Conservation (phyloP, 2,329 filamentous ascomycete genomes). For the Hymenoscyphus occultus region DNA sequence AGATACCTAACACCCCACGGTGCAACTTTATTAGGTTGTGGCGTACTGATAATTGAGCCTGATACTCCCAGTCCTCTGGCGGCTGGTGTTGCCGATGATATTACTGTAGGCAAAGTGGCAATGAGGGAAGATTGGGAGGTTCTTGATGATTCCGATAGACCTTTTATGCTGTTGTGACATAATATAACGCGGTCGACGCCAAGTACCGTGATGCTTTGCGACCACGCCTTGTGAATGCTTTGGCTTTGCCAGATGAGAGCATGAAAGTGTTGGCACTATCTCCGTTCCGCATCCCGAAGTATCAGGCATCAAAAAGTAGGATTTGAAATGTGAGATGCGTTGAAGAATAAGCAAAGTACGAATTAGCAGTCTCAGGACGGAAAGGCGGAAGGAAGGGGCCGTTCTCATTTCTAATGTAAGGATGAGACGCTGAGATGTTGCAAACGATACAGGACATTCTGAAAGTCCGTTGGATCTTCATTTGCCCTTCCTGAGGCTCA, state of each 20-base stretch:
- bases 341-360: background rate
- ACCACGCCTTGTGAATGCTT: slow-evolving; percentile 9
- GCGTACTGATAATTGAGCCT: background rate
- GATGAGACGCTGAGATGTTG: slow-evolving; percentile 11
- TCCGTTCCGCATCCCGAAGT: background rate
- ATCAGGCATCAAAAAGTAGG: background rate
- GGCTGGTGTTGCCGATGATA: background rate
- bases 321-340: background rate
- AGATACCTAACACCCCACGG: background rate
- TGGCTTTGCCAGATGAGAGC: slow-evolving; percentile 12
- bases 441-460: slow-evolving; percentile 12
- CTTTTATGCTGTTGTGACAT: slow-evolving; percentile 12
- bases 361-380: slow-evolving; percentile 16
- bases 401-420: slow-evolving; percentile 17
- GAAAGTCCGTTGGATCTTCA: background rate
- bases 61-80: background rate
- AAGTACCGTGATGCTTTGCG: background rate
- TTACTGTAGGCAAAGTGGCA: background rate
- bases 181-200: background rate
- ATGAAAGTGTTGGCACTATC: slow-evolving; percentile 5
- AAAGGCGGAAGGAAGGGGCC: slow-evolving; percentile 21
- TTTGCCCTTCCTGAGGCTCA: slow-evolving; percentile 4
- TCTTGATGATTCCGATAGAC: slow-evolving; percentile 5
- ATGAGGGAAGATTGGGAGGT: background rate
- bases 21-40: background rate